A percentile compares a stretch with the other conserved stretches of the same genome.
Conservation (phyloP, 805 yeast genomes). For the Candida argentea region DNA sequence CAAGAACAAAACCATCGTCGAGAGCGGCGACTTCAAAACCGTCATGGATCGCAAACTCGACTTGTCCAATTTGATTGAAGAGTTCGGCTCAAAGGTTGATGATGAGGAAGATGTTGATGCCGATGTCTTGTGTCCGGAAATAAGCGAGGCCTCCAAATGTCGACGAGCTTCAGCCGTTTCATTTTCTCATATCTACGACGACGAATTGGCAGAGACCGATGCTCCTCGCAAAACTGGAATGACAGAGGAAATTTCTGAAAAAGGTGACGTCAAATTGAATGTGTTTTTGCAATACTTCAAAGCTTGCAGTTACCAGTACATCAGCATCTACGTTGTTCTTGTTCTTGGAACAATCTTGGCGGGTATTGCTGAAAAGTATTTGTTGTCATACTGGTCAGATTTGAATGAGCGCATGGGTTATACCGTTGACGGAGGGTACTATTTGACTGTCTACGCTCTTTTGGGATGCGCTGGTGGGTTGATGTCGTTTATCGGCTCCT, state of each 20-base stretch:
- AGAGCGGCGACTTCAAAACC: constrained; percentile 15
- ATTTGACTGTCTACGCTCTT: constrained; percentile 43
- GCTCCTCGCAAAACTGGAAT: constrained; percentile 6
- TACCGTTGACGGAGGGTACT: constrained; percentile 35
- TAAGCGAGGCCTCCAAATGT: constrained; percentile 1
- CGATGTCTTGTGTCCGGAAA: constrained; percentile 4
- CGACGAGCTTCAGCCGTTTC: constrained; percentile 17
- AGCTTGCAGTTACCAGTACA: constrained; percentile 34
- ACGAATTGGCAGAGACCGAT: constrained; percentile 5
- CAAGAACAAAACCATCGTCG: constrained; percentile 19
- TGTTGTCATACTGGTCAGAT: constrained; percentile 68
- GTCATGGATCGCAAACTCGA: constrained; percentile 12
- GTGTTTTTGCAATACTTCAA: constrained; percentile 46
- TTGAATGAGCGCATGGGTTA: constrained; percentile 27
- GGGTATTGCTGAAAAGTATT: constrained; percentile 41
- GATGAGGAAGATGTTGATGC: not conserved
- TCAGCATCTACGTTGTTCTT: constrained; percentile 29
- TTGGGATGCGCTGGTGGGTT: constrained; percentile 46
- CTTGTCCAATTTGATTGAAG: constrained; percentile 13
- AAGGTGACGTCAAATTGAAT: constrained; percentile 47
- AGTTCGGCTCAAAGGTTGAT: constrained; percentile 9
- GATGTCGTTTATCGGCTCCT: constrained; percentile 35
- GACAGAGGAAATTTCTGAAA: constrained; percentile 32
- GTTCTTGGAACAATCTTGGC: constrained; percentile 20
- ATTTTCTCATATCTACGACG: constrained; percentile 12